Percentiles rank a stretch among this genome's conserved stretches.
phyloP scores from a whole-genome alignment of 2,329 filamentous ascomycete genomes.

The Mariannaea sp. region DNA sequence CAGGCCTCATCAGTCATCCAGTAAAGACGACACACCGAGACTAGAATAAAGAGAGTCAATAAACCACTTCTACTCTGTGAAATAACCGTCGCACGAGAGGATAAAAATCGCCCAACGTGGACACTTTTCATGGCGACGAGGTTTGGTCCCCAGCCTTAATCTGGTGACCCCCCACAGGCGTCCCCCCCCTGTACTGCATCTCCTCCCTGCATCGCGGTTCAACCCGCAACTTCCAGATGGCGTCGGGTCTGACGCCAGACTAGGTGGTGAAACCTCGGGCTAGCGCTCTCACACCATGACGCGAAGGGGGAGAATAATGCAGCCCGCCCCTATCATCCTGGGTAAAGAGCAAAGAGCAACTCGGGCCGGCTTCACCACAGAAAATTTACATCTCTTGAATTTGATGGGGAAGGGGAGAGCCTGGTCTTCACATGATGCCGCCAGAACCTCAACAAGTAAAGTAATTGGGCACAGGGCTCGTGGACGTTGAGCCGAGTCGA shows the following conservation, averaged over 20 bases:
- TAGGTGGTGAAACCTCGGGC: slow-evolving; percentile 27
- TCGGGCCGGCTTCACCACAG: slow-evolving; percentile 22
- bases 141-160: slow-evolving; percentile 6
- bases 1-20: no score
- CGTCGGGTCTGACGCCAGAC: slow-evolving; percentile 35
- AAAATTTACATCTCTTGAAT: slow-evolving; percentile 16
- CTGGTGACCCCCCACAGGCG: slow-evolving; percentile 25
- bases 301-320: slow-evolving; percentile 16
- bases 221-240: slow-evolving; percentile 43
- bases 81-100: no score
- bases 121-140: slow-evolving; percentile 4
- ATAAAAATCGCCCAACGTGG: no score
- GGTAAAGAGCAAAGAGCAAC: slow-evolving; percentile 6
- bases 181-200: slow-evolving; percentile 33
- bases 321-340: not conserved
- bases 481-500: slow-evolving; percentile 33
- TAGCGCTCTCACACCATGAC: slow-evolving; percentile 27
- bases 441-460: slow-evolving; percentile 26
- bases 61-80: no score
- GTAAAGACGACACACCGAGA: no score
- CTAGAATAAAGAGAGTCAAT: no score
- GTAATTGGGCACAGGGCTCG: slow-evolving; percentile 31
- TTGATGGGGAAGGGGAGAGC: not conserved
- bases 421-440: slow-evolving; percentile 20
- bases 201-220: slow-evolving; percentile 42